Percentiles rank a stretch among this genome's conserved stretches.
These are phyloP conservation scores for Cladosporium sp. DNA, from an alignment of 2,329 filamentous ascomycete species.

Conservation along the genomic window DNA sequence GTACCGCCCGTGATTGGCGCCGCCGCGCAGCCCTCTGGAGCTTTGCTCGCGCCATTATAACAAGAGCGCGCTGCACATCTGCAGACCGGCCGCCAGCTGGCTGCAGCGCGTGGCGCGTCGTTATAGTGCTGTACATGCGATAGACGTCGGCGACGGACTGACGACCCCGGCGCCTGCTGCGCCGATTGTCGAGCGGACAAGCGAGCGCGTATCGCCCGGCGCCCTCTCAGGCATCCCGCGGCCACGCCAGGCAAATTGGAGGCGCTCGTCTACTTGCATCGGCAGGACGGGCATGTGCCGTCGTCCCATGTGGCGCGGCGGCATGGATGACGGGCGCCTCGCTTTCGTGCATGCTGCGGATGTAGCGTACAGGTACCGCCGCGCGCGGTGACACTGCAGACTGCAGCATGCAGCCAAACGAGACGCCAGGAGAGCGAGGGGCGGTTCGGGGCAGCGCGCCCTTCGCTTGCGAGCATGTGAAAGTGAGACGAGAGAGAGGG, in stretches of 20 bases:
- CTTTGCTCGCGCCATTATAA: too few relatives aligned
- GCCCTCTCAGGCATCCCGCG: neutral
- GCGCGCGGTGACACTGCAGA: slow-evolving; percentile 6
- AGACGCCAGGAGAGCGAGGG: neutral
- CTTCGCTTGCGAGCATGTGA: too few relatives aligned
- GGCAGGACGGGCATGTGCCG: slow-evolving; percentile 11
- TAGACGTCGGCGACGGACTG: too few relatives aligned
- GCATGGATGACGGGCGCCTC: slow-evolving; percentile 10
- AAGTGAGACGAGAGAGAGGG: too few relatives aligned
- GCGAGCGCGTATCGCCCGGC: too few relatives aligned
- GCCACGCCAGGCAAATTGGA: neutral
- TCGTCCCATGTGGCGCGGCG: slow-evolving; percentile 8
- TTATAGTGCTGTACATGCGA: too few relatives aligned
- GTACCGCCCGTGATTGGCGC: neutral
- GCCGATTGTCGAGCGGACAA: too few relatives aligned
- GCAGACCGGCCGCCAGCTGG: neutral
- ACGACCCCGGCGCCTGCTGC: too few relatives aligned
- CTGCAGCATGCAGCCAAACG: slow-evolving; percentile 9
- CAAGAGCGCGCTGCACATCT: slow-evolving; percentile 3
- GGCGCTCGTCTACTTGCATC: slow-evolving; percentile 12
- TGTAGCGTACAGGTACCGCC: slow-evolving; percentile 6
- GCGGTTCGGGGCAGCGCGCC: too few relatives aligned
- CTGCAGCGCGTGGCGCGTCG: too few relatives aligned
- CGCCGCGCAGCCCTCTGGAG: neutral
- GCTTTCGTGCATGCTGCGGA: slow-evolving; percentile 5